These are phyloP conservation scores for Capsicum pubescens DNA, from an alignment of 257 asterid species.

Conservation along the genomic window DNA sequence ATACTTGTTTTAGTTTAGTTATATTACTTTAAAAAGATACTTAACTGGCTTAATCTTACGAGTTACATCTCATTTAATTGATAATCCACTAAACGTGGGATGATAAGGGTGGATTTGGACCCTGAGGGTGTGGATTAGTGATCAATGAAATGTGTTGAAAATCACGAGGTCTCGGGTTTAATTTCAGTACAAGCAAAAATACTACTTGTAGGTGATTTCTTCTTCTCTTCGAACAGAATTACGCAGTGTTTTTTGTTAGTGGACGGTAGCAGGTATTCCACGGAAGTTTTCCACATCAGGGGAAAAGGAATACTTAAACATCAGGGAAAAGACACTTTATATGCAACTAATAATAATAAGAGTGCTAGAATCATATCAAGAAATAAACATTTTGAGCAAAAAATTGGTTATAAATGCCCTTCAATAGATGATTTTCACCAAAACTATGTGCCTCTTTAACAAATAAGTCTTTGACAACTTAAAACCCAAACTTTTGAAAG, in stretches of 20 bases:
- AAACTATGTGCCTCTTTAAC: background rate
- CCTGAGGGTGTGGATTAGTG: background rate
- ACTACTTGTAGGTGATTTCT: background rate
- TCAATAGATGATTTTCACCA: background rate
- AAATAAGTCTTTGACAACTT: background rate
- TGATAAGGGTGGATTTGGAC: background rate
- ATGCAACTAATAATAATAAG: background rate
- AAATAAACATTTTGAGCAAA: background rate
- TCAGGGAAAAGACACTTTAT: background rate
- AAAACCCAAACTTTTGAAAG: background rate
- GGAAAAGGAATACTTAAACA: background rate
- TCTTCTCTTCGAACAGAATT: background rate
- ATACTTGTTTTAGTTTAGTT: background rate
- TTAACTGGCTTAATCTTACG: background rate
- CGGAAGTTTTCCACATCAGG: background rate
- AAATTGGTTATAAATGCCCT: background rate
- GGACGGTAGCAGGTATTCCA: fast-evolving
- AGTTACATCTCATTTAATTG: background rate
- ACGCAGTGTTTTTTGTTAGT: background rate
- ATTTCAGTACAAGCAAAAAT: background rate
- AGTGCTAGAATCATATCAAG: background rate
- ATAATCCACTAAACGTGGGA: background rate
- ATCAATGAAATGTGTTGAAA: background rate
- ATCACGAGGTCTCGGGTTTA: fast-evolving
- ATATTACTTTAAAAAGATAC: background rate